phyloP scores from a whole-genome alignment of 805 yeast species.

The Metschnikowia proteae region DNA sequence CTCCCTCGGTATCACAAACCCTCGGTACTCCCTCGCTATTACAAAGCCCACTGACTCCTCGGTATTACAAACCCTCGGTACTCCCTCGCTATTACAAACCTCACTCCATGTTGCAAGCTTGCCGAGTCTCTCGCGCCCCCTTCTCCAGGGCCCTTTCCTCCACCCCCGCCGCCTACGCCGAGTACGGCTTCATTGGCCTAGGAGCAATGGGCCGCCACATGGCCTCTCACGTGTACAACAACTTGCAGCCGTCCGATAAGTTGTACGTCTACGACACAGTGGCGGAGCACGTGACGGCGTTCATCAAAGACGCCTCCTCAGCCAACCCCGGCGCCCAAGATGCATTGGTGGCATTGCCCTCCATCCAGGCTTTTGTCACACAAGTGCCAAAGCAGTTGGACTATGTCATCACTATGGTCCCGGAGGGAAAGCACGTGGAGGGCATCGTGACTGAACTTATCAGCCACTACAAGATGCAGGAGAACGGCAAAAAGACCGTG shows the following conservation, averaged over 20 bases:
- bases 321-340: conserved; percentile 22
- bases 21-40: too few species aligned
- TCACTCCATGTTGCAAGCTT: background rate
- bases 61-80: too few species aligned
- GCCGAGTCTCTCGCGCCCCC: background rate
- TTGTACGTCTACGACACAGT: conserved; percentile 44
- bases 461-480: conserved; percentile 22
- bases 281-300: conserved; percentile 24
- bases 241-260: conserved; percentile 34
- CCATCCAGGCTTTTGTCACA: conserved; percentile 26
- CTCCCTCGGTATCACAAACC: too few species aligned
- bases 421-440: conserved; percentile 50
- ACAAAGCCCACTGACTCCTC: too few species aligned
- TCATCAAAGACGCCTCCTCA: conserved; percentile 22
- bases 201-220: conserved; percentile 57
- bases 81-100: too few species aligned
- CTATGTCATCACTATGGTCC: conserved; percentile 49
- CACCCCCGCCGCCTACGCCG: conserved; percentile 9
- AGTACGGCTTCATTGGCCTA: conserved; percentile 52
- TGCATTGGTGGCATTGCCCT: conserved; percentile 19
- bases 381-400: conserved; percentile 34
- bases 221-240: conserved; percentile 47
- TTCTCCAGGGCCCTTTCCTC: conserved; percentile 7
- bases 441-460: conserved; percentile 39
- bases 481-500: conserved; percentile 19